Percentiles rank a stretch among this genome's conserved stretches.
Conservation (phyloP, 164 flowering plant genomes). For the Vitis cinerea region DNA sequence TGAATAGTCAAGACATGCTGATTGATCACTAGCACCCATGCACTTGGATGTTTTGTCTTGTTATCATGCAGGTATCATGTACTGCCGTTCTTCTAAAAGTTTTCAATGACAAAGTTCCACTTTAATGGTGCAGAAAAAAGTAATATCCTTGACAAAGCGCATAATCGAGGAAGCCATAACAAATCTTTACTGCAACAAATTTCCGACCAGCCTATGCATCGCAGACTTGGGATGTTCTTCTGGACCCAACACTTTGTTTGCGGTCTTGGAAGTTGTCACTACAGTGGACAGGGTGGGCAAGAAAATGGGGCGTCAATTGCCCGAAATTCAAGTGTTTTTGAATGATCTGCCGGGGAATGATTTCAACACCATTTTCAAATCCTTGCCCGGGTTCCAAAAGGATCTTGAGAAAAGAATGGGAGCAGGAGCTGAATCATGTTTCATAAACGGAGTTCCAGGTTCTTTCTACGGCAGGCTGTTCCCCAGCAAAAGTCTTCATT, state of each 20-base stretch:
- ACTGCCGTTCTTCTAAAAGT: not conserved
- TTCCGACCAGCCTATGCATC: slow-evolving; percentile 30
- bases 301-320: slow-evolving; percentile 13
- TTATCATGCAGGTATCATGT: not conserved
- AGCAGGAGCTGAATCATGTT: slow-evolving; percentile 28
- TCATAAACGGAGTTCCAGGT: slow-evolving; percentile 50
- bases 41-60: not conserved
- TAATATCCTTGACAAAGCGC: slow-evolving; percentile 34
- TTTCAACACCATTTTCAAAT: slow-evolving; percentile 53
- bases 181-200: slow-evolving; percentile 19
- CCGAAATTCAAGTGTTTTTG: slow-evolving; percentile 41
- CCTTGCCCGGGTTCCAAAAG: slow-evolving; percentile 30
- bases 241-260: slow-evolving; percentile 61
- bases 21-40: too few relatives aligned
- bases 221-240: slow-evolving; percentile 80
- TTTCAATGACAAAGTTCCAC: too few relatives aligned
- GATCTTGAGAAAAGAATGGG: slow-evolving; percentile 22
- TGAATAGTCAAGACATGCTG: too few relatives aligned
- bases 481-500: slow-evolving; percentile 39
- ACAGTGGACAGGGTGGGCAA: slow-evolving; percentile 14
- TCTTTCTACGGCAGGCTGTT: slow-evolving; percentile 66
- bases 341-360: slow-evolving; percentile 76
- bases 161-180: slow-evolving; percentile 36
- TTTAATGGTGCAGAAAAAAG: slow-evolving; percentile 34
- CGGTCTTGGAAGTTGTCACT: slow-evolving; percentile 31